Evolutionary conservation across 768 basidiomycete species (phyloP), one percentile per base, ranked within the genome.

Genomic region (Termitomyces heimii): DNA sequence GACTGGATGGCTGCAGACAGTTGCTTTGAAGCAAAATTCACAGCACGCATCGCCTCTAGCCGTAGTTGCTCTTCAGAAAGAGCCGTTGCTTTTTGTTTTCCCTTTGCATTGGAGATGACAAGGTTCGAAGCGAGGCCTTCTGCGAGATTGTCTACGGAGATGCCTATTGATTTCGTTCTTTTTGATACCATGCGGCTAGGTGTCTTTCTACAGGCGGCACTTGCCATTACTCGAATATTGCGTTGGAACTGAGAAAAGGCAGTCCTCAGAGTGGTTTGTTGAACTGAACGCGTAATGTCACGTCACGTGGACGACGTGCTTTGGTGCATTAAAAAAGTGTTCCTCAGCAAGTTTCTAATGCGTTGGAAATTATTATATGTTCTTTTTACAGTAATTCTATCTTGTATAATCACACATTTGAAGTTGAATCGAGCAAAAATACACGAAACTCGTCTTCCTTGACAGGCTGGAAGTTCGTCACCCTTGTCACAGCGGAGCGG

Each of bases 11-110:
- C 55, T 2, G 63, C 60, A 5, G 84, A 80, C 12, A 92, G 67
- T 0, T 71, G 73, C 61, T 87, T 87, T 5, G 85, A 81, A 0
- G 83, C 79, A 1, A 75, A 49, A 59, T 92, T 92, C 9, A 89
- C 81, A 2, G 75, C 70, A 22, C 79, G 78, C 89, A 90, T 92
- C 1, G 82, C 78, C 3, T 67, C 59, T 0, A 75, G 60, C 24
- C 74, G 75, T 35, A 67, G 67, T 39, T 78, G 75, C 53, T 77
- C 79, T 5, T 64, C 45, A 10, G 70, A 61, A 28, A 54, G 35
- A 20, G 52, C 54, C 32, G 43, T 52, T 53, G 58, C 68, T 54
- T 69, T 72, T 56, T 60, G 56, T 62, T 74, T 75, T 42, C 70
- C 67, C 47, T 72, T 72, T 26, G 48, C 57, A 47, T 66, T 67